These are phyloP conservation scores for Grosmannia huntii DNA, from an alignment of 2,329 filamentous ascomycete genomes.

Conservation along the genomic window DNA sequence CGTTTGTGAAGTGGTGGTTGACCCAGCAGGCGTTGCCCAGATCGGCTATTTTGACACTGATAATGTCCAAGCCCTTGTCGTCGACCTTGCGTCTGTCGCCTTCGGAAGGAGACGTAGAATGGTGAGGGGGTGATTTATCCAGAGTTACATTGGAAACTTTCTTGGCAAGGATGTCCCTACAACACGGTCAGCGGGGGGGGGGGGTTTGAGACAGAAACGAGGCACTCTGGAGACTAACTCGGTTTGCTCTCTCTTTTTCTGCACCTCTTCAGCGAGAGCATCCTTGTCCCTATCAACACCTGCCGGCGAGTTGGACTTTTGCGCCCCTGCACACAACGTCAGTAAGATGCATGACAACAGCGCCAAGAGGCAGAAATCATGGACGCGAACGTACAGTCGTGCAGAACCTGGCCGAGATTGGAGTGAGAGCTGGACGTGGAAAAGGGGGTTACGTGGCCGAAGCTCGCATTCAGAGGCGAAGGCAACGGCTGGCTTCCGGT, in stretches of 20 bases:
- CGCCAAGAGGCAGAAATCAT: neutral
- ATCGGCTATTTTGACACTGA: slow-evolving; percentile 98
- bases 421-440: slow-evolving; percentile 49
- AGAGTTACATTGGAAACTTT: slow-evolving; percentile 93
- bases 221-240: slow-evolving; percentile 48
- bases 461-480: slow-evolving; percentile 84
- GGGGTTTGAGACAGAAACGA: neutral
- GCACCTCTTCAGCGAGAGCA: slow-evolving; percentile 37
- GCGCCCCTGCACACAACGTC: neutral
- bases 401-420: slow-evolving; percentile 75
- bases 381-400: slow-evolving; percentile 33
- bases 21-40: slow-evolving; percentile 98
- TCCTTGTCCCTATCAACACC: slow-evolving; percentile 25
- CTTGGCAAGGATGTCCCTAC: slow-evolving; percentile 74
- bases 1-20: slow-evolving; percentile 96
- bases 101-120: neutral
- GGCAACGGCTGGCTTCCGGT: slow-evolving; percentile 94
- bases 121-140: slow-evolving; percentile 42
- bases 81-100: slow-evolving; percentile 52
- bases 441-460: slow-evolving; percentile 66
- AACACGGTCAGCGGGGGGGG: neutral
- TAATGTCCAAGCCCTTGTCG: slow-evolving; percentile 54
- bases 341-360: neutral
- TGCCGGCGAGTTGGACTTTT: neutral
- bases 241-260: slow-evolving; percentile 83